Percentiles rank a stretch among this genome's conserved stretches.
Evolutionary conservation across 768 basidiomycete genomes (phyloP).

Genomic region (Infundibulicybe gibba): DNA sequence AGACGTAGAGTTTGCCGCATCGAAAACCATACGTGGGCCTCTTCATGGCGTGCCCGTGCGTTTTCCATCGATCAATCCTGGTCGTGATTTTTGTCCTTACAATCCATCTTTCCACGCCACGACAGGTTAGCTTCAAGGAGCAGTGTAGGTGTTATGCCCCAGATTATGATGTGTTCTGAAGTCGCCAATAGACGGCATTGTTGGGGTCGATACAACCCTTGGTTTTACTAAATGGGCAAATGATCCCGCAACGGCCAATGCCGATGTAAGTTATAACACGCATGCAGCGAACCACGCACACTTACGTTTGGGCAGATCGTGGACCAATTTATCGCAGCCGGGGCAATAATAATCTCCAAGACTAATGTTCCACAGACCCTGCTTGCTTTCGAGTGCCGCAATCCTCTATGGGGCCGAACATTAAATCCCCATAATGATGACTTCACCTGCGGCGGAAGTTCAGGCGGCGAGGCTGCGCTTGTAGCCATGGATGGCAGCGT

Average conservation of each 20-base stretch:
- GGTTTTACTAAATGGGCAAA: conserved; percentile 73
- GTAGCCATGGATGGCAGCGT: conserved; percentile 76
- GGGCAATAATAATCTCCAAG: conserved; percentile 82
- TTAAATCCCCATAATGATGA: conserved; percentile 63
- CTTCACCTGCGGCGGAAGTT: conserved; percentile 73
- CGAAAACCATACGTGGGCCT: conserved; percentile 56
- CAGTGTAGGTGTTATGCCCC: conserved; percentile 38
- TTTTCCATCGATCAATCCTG: conserved; percentile 1
- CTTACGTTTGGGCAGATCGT: conserved; percentile 41
- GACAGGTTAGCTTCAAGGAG: conserved; percentile 68
- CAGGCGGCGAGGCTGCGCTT: conserved; percentile 81
- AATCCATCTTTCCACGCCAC: conserved; percentile 3
- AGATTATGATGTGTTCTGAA: no score
- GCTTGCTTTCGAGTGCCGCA: conserved; percentile 79
- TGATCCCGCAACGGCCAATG: conserved; percentile 56
- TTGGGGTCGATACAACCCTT: conserved; percentile 64
- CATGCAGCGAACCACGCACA: not conserved
- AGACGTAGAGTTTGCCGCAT: conserved; percentile 60
- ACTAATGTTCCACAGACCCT: conserved; percentile 93
- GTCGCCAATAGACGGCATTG: conserved; percentile 47
- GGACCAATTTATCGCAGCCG: conserved; percentile 53
- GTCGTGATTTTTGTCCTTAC: conserved; percentile 1
- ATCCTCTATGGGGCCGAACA: conserved; percentile 74
- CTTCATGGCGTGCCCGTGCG: conserved; percentile 77
- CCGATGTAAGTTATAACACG: conserved; percentile 44